Percentiles rank a stretch among this genome's conserved stretches.
Evolutionary conservation across 805 yeast species (phyloP).

Genomic region (Vanderwaltozyma verrucispora): DNA sequence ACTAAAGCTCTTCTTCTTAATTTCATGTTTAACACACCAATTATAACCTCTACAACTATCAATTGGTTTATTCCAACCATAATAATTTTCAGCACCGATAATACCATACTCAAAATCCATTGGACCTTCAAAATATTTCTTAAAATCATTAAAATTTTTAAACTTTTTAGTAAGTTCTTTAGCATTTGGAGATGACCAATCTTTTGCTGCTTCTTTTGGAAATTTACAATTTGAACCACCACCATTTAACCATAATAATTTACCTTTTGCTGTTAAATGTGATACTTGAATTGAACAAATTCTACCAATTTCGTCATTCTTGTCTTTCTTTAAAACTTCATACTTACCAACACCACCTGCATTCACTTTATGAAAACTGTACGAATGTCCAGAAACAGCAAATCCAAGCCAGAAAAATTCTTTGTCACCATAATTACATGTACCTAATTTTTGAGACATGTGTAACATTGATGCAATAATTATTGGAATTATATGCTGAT

Average conservation of each 20-base stretch:
- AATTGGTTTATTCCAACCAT: neutral
- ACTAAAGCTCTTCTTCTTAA: neutral
- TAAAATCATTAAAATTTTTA: constrained; percentile 4
- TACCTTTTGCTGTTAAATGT: constrained; percentile 7
- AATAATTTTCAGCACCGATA: neutral
- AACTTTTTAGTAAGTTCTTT: constrained; percentile 2
- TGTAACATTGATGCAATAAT: constrained; percentile 35
- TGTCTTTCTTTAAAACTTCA: neutral
- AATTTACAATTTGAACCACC: constrained; percentile 12
- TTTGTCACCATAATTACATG: constrained; percentile 61
- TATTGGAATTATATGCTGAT: constrained; percentile 39
- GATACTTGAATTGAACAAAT: constrained; percentile 11
- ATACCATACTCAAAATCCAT: constrained; percentile 2
- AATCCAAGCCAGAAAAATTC: constrained; percentile 65
- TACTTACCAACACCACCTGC: constrained; percentile 15
- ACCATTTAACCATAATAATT: constrained; percentile 14
- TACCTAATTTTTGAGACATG: constrained; percentile 33
- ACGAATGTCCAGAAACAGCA: constrained; percentile 44
- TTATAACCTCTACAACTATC: constrained; percentile 1
- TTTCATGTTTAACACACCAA: constrained; percentile 1
- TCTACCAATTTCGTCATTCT: constrained; percentile 4
- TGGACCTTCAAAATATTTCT: constrained; percentile 4
- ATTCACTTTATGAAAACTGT: constrained; percentile 6
- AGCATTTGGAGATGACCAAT: constrained; percentile 6
- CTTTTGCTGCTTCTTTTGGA: constrained; percentile 5